Conservation (phyloP, 2,329 filamentous ascomycete genomes). For the Setomelanomma holmii region DNA sequence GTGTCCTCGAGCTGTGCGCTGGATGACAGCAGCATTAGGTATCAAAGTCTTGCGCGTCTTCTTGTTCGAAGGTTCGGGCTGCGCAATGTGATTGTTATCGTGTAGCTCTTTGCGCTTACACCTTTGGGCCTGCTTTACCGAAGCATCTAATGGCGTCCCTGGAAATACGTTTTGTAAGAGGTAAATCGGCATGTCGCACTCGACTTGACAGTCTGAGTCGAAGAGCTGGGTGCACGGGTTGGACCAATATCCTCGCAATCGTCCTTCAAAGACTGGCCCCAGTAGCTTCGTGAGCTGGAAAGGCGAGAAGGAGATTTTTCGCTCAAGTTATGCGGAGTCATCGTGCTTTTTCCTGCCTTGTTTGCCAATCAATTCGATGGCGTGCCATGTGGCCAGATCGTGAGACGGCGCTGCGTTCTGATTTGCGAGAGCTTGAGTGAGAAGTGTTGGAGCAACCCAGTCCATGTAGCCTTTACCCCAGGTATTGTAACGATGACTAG, state of each 20-base stretch:
- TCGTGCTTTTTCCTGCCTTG: slow-evolving; percentile 24
- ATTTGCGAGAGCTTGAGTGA: slow-evolving; percentile 31
- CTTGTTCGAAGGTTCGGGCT: not conserved
- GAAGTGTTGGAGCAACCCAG: slow-evolving; percentile 44
- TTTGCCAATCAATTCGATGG: slow-evolving; percentile 38
- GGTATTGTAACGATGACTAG: slow-evolving; percentile 47
- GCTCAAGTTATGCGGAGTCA: slow-evolving; percentile 16
- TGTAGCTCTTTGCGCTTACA: not conserved
- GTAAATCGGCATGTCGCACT: not conserved
- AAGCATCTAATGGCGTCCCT: not conserved
- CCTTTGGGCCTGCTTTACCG: not conserved
- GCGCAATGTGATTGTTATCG: not conserved
- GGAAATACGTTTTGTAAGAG: slow-evolving; percentile 1
- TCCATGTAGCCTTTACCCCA: slow-evolving; percentile 46
- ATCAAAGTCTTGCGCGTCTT: not conserved
- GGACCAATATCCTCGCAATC: not conserved
- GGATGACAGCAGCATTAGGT: not conserved
- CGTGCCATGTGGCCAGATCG: slow-evolving; percentile 27
- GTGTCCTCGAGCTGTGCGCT: too few relatives aligned
- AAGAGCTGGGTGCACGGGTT: not conserved
- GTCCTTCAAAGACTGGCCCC: slow-evolving; percentile 28
- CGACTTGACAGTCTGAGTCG: not conserved
- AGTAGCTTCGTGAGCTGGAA: slow-evolving; percentile 35
- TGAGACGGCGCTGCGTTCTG: slow-evolving; percentile 9
- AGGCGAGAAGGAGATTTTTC: slow-evolving; percentile 46